A percentile compares a stretch with the other conserved stretches of the same genome.
These are phyloP conservation scores for Trypanosoma melophagium DNA, from an alignment of 208 protist genomes.

Conservation along the genomic window DNA sequence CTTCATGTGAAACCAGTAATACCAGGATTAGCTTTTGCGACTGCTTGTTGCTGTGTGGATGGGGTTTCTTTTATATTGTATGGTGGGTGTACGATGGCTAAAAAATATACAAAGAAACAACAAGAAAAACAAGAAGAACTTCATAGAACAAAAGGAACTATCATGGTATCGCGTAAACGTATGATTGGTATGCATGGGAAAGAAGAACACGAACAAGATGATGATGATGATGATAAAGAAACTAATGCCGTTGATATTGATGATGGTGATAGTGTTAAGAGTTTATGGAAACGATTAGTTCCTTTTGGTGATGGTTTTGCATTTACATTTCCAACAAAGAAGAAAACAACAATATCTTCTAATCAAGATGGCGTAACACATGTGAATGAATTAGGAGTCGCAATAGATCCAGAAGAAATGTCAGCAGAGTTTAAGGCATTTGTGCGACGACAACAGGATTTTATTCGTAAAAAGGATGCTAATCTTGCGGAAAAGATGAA, in stretches of 20 bases:
- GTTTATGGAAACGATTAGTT: slow-evolving; percentile 32
- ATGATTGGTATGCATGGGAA: neutral
- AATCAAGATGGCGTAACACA: slow-evolving; percentile 28
- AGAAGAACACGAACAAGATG: neutral
- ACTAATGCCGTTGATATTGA: too few species aligned
- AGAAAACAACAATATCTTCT: slow-evolving; percentile 13
- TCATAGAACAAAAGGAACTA: neutral
- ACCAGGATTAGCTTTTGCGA: slow-evolving; percentile 64
- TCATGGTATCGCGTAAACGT: neutral
- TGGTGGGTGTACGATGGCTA: slow-evolving; percentile 56
- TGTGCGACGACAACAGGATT: slow-evolving; percentile 84
- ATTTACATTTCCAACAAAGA: slow-evolving; percentile 56
- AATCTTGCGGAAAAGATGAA: slow-evolving; percentile 36
- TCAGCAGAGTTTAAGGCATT: slow-evolving; percentile 79
- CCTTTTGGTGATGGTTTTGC: slow-evolving; percentile 65
- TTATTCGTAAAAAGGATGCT: slow-evolving; percentile 79
- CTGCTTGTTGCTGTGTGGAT: slow-evolving; percentile 68
- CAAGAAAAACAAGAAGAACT: slow-evolving; percentile 12
- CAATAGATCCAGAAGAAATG: slow-evolving; percentile 67
- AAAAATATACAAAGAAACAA: slow-evolving; percentile 16
- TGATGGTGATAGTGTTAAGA: slow-evolving; percentile 5
- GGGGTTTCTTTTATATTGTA: slow-evolving; percentile 74
- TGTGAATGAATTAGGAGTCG: slow-evolving; percentile 64
- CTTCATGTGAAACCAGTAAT: slow-evolving; percentile 37
- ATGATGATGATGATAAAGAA: slow-evolving; percentile 9